A percentile compares a stretch with the other conserved stretches of the same genome.
phyloP scores from a whole-genome alignment of 805 yeast genomes.

The Maudiozyma serrabonitensis region DNA sequence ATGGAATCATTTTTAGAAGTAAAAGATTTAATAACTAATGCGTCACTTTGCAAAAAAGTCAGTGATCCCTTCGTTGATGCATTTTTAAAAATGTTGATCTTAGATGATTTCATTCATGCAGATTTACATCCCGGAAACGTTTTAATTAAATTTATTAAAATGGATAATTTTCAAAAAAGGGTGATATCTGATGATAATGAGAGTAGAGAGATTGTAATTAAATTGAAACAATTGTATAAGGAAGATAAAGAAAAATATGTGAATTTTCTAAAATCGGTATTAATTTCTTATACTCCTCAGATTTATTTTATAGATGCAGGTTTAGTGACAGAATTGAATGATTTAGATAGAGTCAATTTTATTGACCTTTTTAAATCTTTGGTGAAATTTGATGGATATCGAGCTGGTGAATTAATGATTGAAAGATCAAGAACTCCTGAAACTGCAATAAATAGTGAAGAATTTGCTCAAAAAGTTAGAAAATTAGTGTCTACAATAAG shows the following conservation, averaged over 20 bases:
- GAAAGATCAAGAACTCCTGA: slow-evolving; percentile 93
- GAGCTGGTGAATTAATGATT: slow-evolving; percentile 91
- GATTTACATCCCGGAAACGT: slow-evolving; percentile 97
- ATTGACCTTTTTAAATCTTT: slow-evolving; percentile 81
- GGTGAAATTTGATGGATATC: slow-evolving; percentile 86
- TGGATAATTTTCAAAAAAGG: slow-evolving; percentile 25
- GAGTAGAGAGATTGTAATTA: not conserved
- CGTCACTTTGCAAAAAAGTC: slow-evolving; percentile 49
- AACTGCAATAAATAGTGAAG: slow-evolving; percentile 73
- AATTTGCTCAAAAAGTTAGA: slow-evolving; percentile 82
- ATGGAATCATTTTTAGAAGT: slow-evolving; percentile 59
- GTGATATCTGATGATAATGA: slow-evolving; percentile 6
- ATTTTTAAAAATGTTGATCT: slow-evolving; percentile 81
- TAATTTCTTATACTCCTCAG: slow-evolving; percentile 70
- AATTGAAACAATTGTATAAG: not conserved
- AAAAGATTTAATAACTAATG: slow-evolving; percentile 23
- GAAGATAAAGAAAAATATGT: slow-evolving; percentile 11
- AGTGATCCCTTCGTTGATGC: slow-evolving; percentile 84
- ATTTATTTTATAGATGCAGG: slow-evolving; percentile 91
- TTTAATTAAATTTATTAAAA: slow-evolving; percentile 59
- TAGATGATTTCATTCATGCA: slow-evolving; percentile 92
- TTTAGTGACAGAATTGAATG: slow-evolving; percentile 79
- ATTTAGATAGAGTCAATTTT: slow-evolving; percentile 69
- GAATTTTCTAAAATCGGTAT: slow-evolving; percentile 37
- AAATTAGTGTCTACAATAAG: slow-evolving; percentile 72